A percentile compares a stretch with the other conserved stretches of the same genome.
phyloP scores from a whole-genome alignment of 306 rosid genomes.

The Medicago arabica region DNA sequence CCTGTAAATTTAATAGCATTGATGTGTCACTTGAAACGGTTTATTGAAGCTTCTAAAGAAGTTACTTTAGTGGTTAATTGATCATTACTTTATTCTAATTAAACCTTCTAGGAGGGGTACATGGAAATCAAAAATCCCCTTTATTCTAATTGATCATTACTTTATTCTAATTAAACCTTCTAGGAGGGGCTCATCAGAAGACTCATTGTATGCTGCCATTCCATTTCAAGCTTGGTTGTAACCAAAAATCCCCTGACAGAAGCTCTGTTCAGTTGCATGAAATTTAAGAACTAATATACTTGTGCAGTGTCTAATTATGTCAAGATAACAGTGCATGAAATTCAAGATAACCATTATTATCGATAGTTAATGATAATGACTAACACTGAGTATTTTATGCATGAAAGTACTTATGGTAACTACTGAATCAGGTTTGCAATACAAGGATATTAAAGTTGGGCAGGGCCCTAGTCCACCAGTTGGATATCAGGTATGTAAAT shows the following conservation, averaged over 20 bases:
- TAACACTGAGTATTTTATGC: conserved; percentile 37
- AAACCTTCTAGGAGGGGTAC: no score
- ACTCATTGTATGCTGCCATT: no score
- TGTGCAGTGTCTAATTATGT: neutral
- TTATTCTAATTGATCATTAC: no score
- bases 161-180: no score
- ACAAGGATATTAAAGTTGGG: conserved; percentile 90
- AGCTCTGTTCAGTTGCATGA: neutral
- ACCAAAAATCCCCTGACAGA: neutral
- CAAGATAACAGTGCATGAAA: neutral
- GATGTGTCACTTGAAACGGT: no score
- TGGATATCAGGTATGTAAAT: conserved; percentile 83
- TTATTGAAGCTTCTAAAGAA: no score
- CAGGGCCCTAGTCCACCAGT: conserved; percentile 88
- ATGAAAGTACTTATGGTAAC: conserved; percentile 81
- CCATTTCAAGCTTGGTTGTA: conserved; percentile 10
- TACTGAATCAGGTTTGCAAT: conserved; percentile 91
- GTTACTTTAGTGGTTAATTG: no score
- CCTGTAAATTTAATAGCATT: no score
- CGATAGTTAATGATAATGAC: conserved; percentile 35
- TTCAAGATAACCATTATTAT: conserved; percentile 5
- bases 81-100: no score
- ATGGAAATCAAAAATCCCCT: no score
- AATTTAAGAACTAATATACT: neutral
- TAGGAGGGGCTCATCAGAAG: neutral